Percentiles rank a stretch among this genome's conserved stretches.
Conservation (phyloP, 306 rosid species). For the Citrullus colocynthis region DNA sequence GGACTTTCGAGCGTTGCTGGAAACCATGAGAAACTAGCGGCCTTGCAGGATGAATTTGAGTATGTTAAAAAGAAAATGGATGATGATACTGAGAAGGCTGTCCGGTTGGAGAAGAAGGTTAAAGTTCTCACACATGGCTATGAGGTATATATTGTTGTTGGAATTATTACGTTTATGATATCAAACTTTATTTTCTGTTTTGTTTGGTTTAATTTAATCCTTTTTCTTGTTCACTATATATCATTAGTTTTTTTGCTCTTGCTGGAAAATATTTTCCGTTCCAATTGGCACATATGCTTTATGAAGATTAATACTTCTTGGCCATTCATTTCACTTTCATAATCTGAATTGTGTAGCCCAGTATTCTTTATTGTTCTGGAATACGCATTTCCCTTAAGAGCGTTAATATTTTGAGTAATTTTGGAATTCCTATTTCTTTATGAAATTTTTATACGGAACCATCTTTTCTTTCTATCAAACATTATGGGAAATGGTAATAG, state of each 20-base stretch:
- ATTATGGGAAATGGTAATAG: neutral
- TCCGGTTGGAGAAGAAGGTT: slow-evolving; percentile 66
- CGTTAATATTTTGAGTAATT: neutral
- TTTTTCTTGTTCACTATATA: neutral
- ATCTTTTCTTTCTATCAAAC: neutral
- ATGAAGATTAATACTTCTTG: neutral
- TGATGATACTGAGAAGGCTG: slow-evolving; percentile 65
- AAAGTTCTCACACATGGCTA: slow-evolving; percentile 72
- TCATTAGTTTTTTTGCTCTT: neutral
- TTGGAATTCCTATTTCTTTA: neutral
- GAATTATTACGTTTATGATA: slow-evolving; percentile 1
- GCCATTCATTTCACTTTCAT: neutral
- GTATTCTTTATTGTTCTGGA: neutral
- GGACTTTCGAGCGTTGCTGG: slow-evolving; percentile 89
- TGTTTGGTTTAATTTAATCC: neutral
- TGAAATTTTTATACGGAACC: too few relatives aligned
- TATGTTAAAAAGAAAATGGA: slow-evolving; percentile 57
- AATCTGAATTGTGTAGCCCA: neutral
- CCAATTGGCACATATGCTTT: neutral
- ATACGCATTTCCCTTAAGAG: neutral
- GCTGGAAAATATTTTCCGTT: neutral
- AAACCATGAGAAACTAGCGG: slow-evolving; percentile 73
- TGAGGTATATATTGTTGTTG: slow-evolving; percentile 51
- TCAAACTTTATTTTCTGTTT: neutral
- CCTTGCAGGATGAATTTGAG: slow-evolving; percentile 74